Percentiles rank a stretch among this genome's conserved stretches.
Evolutionary conservation across 345 rosid genomes (phyloP).

Genomic region (Hibiscus syriacus): DNA sequence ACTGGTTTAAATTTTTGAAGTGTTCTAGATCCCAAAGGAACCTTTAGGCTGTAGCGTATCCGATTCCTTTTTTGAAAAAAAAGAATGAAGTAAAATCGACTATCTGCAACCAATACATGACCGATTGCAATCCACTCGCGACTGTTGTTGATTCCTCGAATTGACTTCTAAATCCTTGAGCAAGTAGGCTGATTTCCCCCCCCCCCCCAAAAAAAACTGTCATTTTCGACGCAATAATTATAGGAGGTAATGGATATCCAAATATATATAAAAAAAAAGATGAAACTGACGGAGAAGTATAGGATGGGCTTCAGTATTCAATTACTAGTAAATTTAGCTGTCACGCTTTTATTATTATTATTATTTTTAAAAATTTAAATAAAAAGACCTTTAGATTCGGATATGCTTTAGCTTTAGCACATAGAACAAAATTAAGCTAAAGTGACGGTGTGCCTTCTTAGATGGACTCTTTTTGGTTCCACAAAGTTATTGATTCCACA

Average conservation of each 20-base stretch:
- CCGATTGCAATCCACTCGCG: not conserved
- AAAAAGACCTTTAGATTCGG: not conserved
- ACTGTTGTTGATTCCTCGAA: not conserved
- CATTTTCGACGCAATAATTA: not conserved
- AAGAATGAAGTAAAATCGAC: not conserved
- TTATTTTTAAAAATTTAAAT: not conserved
- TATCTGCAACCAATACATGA: not conserved
- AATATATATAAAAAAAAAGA: not conserved
- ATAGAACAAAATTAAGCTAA: slow-evolving; percentile 1
- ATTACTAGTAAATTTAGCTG: slow-evolving; percentile 11
- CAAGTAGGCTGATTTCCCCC: not conserved
- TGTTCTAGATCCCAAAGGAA: slow-evolving; percentile 4
- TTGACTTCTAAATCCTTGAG: not conserved
- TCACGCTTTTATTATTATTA: not conserved
- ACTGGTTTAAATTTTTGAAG: not conserved
- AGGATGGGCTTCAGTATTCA: not conserved
- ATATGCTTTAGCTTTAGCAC: not conserved
- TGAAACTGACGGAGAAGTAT: not conserved
- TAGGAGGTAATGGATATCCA: too few relatives aligned
- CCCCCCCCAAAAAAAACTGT: too few relatives aligned
- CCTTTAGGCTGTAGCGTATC: not conserved
- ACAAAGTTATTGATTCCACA: not conserved
- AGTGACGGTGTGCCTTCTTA: slow-evolving; percentile 8
- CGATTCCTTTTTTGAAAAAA: not conserved
- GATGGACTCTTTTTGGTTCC: slow-evolving; percentile 19